Evolutionary conservation across 2,329 filamentous ascomycete genomes (phyloP).

Genomic region (Paraphaeosphaeria minitans): DNA sequence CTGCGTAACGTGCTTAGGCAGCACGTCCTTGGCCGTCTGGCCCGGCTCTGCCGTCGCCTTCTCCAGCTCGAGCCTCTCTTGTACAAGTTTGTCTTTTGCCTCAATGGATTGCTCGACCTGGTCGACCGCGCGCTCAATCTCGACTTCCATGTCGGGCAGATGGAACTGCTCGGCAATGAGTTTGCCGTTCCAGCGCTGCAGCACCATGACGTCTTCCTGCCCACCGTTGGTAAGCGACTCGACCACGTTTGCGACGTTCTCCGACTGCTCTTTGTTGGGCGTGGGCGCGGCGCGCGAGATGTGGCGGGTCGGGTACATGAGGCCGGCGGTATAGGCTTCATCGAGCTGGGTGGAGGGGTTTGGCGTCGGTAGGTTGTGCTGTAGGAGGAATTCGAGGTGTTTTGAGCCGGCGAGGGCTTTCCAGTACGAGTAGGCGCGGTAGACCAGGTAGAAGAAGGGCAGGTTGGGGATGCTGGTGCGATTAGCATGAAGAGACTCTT

Average conservation of each 20-base stretch:
- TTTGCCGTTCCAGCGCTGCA: slow-evolving; percentile 57
- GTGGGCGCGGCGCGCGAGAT: slow-evolving; percentile 46
- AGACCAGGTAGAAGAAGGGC: slow-evolving; percentile 94
- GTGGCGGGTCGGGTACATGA: slow-evolving; percentile 51
- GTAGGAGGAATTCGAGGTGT: slow-evolving; percentile 80
- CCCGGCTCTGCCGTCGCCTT: slow-evolving; percentile 34
- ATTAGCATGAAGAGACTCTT: too few species aligned
- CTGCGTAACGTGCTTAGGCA: slow-evolving; percentile 35
- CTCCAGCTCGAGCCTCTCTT: slow-evolving; percentile 47
- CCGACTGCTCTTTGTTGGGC: slow-evolving; percentile 46
- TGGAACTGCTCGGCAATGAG: slow-evolving; percentile 56
- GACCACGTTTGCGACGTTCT: slow-evolving; percentile 46
- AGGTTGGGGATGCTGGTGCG: slow-evolving; percentile 78
- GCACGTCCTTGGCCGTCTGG: slow-evolving; percentile 33
- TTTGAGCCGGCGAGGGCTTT: slow-evolving; percentile 78
- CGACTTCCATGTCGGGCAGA: slow-evolving; percentile 58
- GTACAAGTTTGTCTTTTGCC: slow-evolving; percentile 40
- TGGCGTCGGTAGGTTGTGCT: slow-evolving; percentile 71
- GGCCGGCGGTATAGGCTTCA: slow-evolving; percentile 68
- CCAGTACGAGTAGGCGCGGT: slow-evolving; percentile 68
- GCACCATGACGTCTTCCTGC: slow-evolving; percentile 54
- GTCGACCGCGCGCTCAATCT: slow-evolving; percentile 58
- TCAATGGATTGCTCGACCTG: slow-evolving; percentile 55
- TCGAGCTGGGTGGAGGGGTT: slow-evolving; percentile 73
- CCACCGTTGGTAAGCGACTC: slow-evolving; percentile 48